A percentile compares a stretch with the other conserved stretches of the same genome.
phyloP scores from a whole-genome alignment of 495 filamentous ascomycete genomes.

The Trichodelitschia bisporula region DNA sequence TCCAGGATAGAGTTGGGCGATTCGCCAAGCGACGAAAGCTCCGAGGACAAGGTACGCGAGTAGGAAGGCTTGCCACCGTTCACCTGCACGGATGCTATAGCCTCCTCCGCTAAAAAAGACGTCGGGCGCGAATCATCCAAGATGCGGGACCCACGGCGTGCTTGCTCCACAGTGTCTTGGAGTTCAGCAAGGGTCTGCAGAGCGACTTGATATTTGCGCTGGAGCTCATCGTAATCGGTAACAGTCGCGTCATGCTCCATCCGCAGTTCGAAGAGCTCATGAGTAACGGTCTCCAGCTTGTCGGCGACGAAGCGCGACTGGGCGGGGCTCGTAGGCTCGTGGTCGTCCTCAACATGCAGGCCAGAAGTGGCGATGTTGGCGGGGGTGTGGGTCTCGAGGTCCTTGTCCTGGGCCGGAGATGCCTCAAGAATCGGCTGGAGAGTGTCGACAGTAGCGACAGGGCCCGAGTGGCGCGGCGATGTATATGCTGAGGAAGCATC shows the following conservation, averaged over 20 bases:
- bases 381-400: conserved; percentile 5
- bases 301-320: conserved; percentile 73
- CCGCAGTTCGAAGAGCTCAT: conserved; percentile 76
- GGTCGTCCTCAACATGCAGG: not conserved
- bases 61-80: conserved; percentile 55
- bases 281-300: conserved; percentile 75
- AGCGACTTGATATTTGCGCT: conserved; percentile 77
- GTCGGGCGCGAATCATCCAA: conserved; percentile 36
- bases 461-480: conserved; percentile 1
- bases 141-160: conserved; percentile 34
- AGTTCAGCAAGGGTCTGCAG: conserved; percentile 56
- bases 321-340: conserved; percentile 33
- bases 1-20: conserved; percentile 32
- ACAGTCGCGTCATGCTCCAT: conserved; percentile 73
- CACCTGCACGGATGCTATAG: no score
- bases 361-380: not conserved
- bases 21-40: conserved; percentile 81
- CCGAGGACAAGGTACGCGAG: conserved; percentile 87
- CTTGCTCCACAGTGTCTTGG: conserved; percentile 69
- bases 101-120: conserved; percentile 84
- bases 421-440: conserved; percentile 1
- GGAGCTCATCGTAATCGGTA: conserved; percentile 57
- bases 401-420: not conserved
- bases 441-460: not conserved
- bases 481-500: conserved; percentile 5